These are phyloP conservation scores for Hypsizygus ulmarius DNA, from an alignment of 1,284 basidiomycete species.

Conservation along the genomic window DNA sequence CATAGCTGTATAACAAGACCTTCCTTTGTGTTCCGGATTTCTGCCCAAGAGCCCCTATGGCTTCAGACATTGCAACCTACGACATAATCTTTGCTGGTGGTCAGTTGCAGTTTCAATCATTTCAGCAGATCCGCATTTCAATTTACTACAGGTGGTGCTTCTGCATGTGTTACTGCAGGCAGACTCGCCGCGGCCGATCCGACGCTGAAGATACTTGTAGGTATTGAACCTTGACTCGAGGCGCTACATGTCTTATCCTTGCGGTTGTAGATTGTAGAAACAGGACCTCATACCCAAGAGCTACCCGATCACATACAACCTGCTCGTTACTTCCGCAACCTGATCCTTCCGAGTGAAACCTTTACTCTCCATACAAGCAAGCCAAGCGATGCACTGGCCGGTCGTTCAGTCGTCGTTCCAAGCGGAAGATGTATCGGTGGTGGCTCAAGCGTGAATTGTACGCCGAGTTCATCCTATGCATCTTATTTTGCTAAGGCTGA, in stretches of 20 bases:
- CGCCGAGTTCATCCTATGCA: slow-evolving; percentile 14
- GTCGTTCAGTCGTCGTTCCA: slow-evolving; percentile 40
- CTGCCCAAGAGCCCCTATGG: not conserved
- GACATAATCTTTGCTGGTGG: slow-evolving; percentile 52
- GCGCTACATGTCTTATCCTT: not conserved
- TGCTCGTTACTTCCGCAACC: slow-evolving; percentile 41
- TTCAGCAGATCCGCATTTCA: not conserved
- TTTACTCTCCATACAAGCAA: slow-evolving; percentile 42
- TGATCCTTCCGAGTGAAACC: slow-evolving; percentile 37
- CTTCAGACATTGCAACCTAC: slow-evolving; percentile 22
- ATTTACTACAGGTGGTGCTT: slow-evolving; percentile 41
- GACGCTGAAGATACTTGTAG: slow-evolving; percentile 39
- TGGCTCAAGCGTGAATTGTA: slow-evolving; percentile 60
- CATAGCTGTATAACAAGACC: not conserved
- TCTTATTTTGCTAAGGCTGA: not conserved
- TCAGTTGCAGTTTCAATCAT: slow-evolving; percentile 18
- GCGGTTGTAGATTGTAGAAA: slow-evolving; percentile 36
- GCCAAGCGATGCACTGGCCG: slow-evolving; percentile 42
- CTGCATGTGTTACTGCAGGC: slow-evolving; percentile 45
- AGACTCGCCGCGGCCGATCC: slow-evolving; percentile 47
- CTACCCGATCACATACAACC: slow-evolving; percentile 49
- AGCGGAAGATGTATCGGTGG: slow-evolving; percentile 55
- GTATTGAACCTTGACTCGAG: slow-evolving; percentile 7
- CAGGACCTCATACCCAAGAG: slow-evolving; percentile 44
- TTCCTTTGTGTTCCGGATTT: not conserved